These are phyloP conservation scores for Prunus mume DNA, from an alignment of 306 rosid species.

Conservation along the genomic window DNA sequence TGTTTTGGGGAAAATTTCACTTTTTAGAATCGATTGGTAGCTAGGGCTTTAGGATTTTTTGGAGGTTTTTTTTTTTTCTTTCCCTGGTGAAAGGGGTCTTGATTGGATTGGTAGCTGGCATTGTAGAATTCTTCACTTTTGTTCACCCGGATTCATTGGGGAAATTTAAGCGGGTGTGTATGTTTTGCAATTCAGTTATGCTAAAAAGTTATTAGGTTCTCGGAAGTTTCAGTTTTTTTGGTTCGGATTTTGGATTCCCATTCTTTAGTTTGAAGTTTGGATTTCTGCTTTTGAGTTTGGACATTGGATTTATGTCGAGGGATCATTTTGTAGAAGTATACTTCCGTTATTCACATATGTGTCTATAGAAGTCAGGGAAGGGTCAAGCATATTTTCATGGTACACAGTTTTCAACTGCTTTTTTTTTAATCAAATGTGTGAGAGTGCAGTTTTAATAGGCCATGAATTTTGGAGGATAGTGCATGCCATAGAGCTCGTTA, in stretches of 20 bases:
- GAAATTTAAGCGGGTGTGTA: not conserved
- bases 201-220: not conserved
- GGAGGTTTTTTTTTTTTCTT: not conserved
- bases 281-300: not conserved
- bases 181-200: not conserved
- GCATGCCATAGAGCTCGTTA: not conserved
- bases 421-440: not conserved
- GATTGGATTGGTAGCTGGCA: not conserved
- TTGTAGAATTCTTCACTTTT: not conserved
- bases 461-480: not conserved
- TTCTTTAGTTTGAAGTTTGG: not conserved
- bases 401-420: not conserved
- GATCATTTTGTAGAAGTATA: not conserved
- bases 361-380: not conserved
- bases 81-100: not conserved
- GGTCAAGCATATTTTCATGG: not conserved
- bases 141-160: not conserved
- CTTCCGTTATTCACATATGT: not conserved
- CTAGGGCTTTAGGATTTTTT: not conserved
- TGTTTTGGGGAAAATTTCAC: constrained; percentile 11
- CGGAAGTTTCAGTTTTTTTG: not conserved
- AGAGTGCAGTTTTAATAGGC: not conserved
- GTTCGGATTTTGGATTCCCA: not conserved
- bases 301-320: not conserved
- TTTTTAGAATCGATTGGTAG: not conserved